Evolutionary conservation across 495 filamentous ascomycete genomes (phyloP).

Genomic region (Hypoxylon fragiforme): DNA sequence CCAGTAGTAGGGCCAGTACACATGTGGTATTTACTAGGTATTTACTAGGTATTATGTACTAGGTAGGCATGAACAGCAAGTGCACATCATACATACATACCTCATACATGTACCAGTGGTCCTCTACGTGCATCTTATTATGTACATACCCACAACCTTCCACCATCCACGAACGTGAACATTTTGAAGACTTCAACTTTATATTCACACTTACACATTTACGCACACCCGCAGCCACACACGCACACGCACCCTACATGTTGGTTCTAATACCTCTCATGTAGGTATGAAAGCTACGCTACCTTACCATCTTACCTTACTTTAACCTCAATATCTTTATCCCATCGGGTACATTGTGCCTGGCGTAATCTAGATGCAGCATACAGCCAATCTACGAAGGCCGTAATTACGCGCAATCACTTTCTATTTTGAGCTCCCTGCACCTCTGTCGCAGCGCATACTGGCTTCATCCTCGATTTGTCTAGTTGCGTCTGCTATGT

Average conservation of each 20-base stretch:
- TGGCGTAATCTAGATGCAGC: slow-evolving; percentile 29
- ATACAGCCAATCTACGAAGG: slow-evolving; percentile 6
- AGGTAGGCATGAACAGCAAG: not conserved
- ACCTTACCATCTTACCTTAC: not conserved
- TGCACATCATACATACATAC: not conserved
- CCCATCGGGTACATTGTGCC: slow-evolving; percentile 10
- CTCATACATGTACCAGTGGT: too few species aligned
- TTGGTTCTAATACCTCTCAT: too few species aligned
- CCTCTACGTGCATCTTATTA: too few species aligned
- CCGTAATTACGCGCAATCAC: slow-evolving; percentile 26
- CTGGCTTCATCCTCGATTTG: slow-evolving; percentile 11
- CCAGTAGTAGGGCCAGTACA: too few species aligned
- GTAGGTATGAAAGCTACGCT: not conserved
- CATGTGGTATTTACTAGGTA: too few species aligned
- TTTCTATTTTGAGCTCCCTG: slow-evolving; percentile 33
- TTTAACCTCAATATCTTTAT: not conserved
- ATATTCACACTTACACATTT: too few species aligned
- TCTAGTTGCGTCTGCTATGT: slow-evolving; percentile 9
- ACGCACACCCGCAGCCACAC: too few species aligned
- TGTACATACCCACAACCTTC: too few species aligned
- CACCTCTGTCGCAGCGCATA: slow-evolving; percentile 14
- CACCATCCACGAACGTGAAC: too few species aligned
- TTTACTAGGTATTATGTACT: too few species aligned
- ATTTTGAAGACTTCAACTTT: too few species aligned
- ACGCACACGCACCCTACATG: too few species aligned